These are phyloP conservation scores for Pestalotiopsis sp. DNA, from an alignment of 2,329 filamentous ascomycete genomes.

Conservation along the genomic window DNA sequence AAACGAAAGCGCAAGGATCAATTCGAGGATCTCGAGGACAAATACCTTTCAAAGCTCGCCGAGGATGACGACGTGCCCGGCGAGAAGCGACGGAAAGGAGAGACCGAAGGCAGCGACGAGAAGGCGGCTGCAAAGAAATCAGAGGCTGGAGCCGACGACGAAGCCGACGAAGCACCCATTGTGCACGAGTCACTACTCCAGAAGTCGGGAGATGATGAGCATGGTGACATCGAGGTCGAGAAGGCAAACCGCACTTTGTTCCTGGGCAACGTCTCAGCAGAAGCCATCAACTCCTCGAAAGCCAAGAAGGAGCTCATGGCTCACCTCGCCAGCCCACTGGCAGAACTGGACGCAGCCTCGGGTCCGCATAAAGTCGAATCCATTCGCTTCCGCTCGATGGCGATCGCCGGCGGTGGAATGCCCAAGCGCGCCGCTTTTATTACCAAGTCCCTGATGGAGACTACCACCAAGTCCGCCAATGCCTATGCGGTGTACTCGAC, in stretches of 20 bases:
- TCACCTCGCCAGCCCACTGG: conserved; percentile 78
- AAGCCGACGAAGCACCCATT: conserved; percentile 39
- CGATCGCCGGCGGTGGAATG: conserved; percentile 75
- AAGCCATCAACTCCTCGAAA: conserved; percentile 80
- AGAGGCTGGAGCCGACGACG: conserved; percentile 31
- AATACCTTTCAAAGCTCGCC: conserved; percentile 69
- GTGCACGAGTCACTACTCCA: conserved; percentile 62
- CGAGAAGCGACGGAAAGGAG: conserved; percentile 57
- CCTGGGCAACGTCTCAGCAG: conserved; percentile 84
- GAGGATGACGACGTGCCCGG: conserved; percentile 56
- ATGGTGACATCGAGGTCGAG: conserved; percentile 65
- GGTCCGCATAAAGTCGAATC: conserved; percentile 78
- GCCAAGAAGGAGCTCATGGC: conserved; percentile 77
- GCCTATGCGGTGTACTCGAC: conserved; percentile 91
- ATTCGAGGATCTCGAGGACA: conserved; percentile 70
- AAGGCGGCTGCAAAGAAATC: conserved; percentile 10
- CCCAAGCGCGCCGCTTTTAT: conserved; percentile 96
- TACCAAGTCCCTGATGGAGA: conserved; percentile 85
- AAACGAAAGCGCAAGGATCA: conserved; percentile 72
- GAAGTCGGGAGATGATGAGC: conserved; percentile 43
- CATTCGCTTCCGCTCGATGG: conserved; percentile 90
- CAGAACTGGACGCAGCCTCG: conserved; percentile 49
- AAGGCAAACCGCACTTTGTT: conserved; percentile 92
- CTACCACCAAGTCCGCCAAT: conserved; percentile 91
- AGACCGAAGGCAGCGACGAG: conserved; percentile 32